Evolutionary conservation across 2,329 filamentous ascomycete species (phyloP).

Genomic region (Lachnellula arida): DNA sequence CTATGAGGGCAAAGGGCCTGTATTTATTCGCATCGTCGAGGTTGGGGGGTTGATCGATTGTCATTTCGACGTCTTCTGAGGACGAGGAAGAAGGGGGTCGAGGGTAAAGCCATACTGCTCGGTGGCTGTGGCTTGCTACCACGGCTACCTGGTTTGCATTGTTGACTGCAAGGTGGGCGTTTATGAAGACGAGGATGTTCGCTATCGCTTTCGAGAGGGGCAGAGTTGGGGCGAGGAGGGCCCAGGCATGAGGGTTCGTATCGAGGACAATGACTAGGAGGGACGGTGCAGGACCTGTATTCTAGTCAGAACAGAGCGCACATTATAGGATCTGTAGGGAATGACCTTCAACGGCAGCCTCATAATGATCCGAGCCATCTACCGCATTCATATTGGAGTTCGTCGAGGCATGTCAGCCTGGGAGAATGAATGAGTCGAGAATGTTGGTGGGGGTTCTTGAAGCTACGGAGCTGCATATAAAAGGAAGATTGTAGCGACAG

Average conservation of each 20-base stretch:
- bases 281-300: constrained; percentile 59
- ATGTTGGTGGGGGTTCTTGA: background rate
- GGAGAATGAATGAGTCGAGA: background rate
- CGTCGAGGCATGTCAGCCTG: constrained; percentile 18
- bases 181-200: constrained; percentile 91
- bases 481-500: background rate
- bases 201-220: constrained; percentile 81
- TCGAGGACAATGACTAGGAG: constrained; percentile 89
- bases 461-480: background rate
- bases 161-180: constrained; percentile 91
- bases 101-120: constrained; percentile 88
- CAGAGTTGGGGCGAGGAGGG: constrained; percentile 66
- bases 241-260: constrained; percentile 94
- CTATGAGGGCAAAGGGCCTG: constrained; percentile 82
- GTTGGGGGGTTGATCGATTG: constrained; percentile 34
- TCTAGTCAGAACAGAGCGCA: constrained; percentile 9
- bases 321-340: constrained; percentile 19
- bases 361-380: constrained; percentile 55
- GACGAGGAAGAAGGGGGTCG: constrained; percentile 34
- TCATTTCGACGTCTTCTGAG: constrained; percentile 56
- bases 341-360: constrained; percentile 41
- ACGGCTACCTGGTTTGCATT: constrained; percentile 91
- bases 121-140: constrained; percentile 81
- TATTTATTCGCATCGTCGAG: constrained; percentile 72
- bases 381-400: constrained; percentile 55